Conservation (phyloP, 2,329 filamentous ascomycete species). For the Phaeosphaeriaceae sp. region DNA sequence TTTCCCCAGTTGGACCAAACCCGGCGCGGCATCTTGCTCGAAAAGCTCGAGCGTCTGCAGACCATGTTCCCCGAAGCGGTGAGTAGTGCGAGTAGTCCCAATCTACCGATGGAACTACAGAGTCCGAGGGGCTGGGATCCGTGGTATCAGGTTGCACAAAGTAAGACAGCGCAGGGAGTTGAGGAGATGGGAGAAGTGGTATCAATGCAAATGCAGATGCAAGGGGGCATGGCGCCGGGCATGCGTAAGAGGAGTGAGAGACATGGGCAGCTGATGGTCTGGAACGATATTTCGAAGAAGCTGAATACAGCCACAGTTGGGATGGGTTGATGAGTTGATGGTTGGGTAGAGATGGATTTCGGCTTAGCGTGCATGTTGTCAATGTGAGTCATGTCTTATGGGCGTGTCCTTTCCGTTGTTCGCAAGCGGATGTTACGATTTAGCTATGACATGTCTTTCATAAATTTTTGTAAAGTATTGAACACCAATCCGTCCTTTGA, state of each 20-base stretch:
- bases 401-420: not conserved
- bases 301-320: constrained; percentile 29
- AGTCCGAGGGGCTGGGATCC: constrained; percentile 37
- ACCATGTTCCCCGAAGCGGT: constrained; percentile 45
- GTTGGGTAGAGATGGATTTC: no score
- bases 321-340: not conserved
- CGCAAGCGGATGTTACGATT: no score
- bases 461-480: no score
- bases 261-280: constrained; percentile 33
- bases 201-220: not conserved
- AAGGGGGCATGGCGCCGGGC: not conserved
- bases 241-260: constrained; percentile 13
- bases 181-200: constrained; percentile 26
- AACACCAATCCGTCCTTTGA: no score
- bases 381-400: no score
- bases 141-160: constrained; percentile 44
- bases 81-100: constrained; percentile 41
- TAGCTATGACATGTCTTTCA: no score
- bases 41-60: constrained; percentile 50
- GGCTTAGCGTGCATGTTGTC: no score
- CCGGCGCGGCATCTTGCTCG: constrained; percentile 53
- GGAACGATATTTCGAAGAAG: constrained; percentile 43
- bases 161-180: constrained; percentile 38
- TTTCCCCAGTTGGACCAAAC: constrained; percentile 58
- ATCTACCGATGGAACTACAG: constrained; percentile 37